These are phyloP conservation scores for Trichoderma sp. DNA, from an alignment of 2,329 filamentous ascomycete genomes.

Conservation along the genomic window DNA sequence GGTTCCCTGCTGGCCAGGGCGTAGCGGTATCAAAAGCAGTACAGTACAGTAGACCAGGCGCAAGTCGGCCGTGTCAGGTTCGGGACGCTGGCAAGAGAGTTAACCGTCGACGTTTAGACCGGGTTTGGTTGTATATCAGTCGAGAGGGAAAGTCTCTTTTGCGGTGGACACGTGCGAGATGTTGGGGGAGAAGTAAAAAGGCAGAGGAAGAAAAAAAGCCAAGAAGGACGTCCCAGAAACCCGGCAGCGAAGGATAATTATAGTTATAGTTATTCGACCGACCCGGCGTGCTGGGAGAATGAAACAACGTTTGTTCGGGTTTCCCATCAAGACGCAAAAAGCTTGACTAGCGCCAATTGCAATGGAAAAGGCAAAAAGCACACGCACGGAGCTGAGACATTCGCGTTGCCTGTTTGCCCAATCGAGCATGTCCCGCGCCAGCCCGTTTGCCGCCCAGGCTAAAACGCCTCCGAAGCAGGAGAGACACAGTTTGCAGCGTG, in stretches of 20 bases:
- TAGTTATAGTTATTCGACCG: neutral
- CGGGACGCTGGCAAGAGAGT: neutral
- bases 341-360: slow-evolving; percentile 1
- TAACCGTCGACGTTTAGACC: neutral
- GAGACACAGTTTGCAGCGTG: neutral
- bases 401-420: neutral
- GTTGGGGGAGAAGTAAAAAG: neutral
- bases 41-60: neutral
- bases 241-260: neutral
- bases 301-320: neutral
- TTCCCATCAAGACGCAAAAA: neutral
- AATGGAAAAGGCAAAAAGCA: neutral
- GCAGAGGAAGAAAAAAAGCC: neutral
- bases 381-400: slow-evolving; percentile 2
- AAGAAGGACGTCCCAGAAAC: neutral
- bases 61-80: neutral
- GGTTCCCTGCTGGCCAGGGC: neutral
- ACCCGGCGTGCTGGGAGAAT: neutral
- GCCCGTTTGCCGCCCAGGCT: slow-evolving; percentile 11
- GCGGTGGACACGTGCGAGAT: neutral
- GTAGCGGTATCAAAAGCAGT: neutral
- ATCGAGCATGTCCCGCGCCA: neutral
- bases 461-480: slow-evolving; percentile 6
- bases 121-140: too few species aligned
- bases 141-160: too few species aligned